These are phyloP conservation scores for Plasmodium inui DNA, from an alignment of 169 alveolate species.

Conservation along the genomic window DNA sequence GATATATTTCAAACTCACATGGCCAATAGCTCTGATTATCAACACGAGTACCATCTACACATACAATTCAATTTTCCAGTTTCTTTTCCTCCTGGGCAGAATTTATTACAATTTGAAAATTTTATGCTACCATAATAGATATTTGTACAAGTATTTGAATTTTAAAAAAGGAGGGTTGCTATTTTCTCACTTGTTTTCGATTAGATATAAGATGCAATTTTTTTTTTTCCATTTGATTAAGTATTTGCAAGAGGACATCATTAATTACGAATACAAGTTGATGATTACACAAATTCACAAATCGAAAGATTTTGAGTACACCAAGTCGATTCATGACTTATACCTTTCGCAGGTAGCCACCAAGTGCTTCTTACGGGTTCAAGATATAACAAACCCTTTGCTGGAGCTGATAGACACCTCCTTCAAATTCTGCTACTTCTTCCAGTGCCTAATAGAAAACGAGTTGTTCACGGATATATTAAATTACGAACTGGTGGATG, in stretches of 20 bases:
- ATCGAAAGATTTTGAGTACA: conserved; percentile 76
- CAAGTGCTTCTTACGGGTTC: conserved; percentile 70
- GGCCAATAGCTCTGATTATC: conserved; percentile 76
- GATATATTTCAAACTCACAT: conserved; percentile 68
- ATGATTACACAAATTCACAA: conserved; percentile 73
- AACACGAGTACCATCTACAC: conserved; percentile 73
- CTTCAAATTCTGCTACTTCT: conserved; percentile 74
- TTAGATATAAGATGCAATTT: conserved; percentile 75
- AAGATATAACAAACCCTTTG: conserved; percentile 64
- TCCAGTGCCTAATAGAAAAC: conserved; percentile 74
- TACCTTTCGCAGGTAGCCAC: conserved; percentile 75
- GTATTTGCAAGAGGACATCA: conserved; percentile 76
- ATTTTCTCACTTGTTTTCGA: conserved; percentile 72
- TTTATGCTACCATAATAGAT: conserved; percentile 74
- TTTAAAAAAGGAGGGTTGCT: conserved; percentile 37
- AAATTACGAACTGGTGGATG: conserved; percentile 50
- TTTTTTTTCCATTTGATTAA: conserved; percentile 63
- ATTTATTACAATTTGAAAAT: conserved; percentile 72
- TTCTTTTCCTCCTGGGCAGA: conserved; percentile 70
- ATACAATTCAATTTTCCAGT: conserved; percentile 74
- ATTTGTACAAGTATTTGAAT: conserved; percentile 55
- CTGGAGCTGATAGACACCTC: conserved; percentile 47
- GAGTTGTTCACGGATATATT: conserved; percentile 72
- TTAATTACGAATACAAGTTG: conserved; percentile 63
- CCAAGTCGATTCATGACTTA: conserved; percentile 73